Evolutionary conservation across 108 stramenopile genomes (phyloP).

Genomic region (Nitzschia putrida): DNA sequence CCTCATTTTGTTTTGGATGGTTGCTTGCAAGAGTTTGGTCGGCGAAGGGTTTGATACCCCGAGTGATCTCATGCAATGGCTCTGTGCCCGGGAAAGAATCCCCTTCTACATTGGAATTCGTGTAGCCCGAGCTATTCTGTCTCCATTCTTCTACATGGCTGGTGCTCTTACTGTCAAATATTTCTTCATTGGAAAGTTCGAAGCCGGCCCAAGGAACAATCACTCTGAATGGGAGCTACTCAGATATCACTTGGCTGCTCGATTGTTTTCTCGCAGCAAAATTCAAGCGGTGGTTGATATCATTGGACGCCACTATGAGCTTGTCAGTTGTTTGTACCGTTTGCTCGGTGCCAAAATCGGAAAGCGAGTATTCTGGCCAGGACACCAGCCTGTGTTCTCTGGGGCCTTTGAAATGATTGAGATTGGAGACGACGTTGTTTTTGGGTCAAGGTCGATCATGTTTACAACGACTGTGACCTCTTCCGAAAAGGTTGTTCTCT

Average conservation of each 20-base stretch:
- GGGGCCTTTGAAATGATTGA: conserved; percentile 54
- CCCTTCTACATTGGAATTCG: conserved; percentile 54
- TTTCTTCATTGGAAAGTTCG: conserved; percentile 48
- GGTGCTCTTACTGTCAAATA: conserved; percentile 49
- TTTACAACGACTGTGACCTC: conserved; percentile 24
- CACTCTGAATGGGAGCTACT: conserved; percentile 32
- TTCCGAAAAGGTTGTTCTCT: conserved; percentile 42
- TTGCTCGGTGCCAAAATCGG: conserved; percentile 60
- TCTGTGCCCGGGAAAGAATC: conserved; percentile 42
- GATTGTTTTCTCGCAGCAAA: conserved; percentile 33
- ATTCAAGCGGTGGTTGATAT: conserved; percentile 42
- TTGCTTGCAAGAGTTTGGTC: conserved; percentile 4
- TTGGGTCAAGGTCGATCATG: conserved; percentile 50
- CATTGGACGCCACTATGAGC: conserved; percentile 55
- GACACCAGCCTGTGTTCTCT: conserved; percentile 30
- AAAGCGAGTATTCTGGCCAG: conserved; percentile 64
- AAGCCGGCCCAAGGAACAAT: conserved; percentile 35
- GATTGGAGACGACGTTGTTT: conserved; percentile 61
- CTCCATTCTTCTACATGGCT: conserved; percentile 45
- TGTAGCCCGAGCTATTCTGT: conserved; percentile 26
- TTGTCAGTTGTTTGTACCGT: conserved; percentile 43
- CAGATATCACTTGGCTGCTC: conserved; percentile 37
- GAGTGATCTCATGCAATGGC: conserved; percentile 46
- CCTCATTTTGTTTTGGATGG: conserved; percentile 32
- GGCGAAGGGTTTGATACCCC: conserved; percentile 5